These are phyloP conservation scores for Aspergillus sp. DNA, from an alignment of 2,329 filamentous ascomycete species.

Conservation along the genomic window DNA sequence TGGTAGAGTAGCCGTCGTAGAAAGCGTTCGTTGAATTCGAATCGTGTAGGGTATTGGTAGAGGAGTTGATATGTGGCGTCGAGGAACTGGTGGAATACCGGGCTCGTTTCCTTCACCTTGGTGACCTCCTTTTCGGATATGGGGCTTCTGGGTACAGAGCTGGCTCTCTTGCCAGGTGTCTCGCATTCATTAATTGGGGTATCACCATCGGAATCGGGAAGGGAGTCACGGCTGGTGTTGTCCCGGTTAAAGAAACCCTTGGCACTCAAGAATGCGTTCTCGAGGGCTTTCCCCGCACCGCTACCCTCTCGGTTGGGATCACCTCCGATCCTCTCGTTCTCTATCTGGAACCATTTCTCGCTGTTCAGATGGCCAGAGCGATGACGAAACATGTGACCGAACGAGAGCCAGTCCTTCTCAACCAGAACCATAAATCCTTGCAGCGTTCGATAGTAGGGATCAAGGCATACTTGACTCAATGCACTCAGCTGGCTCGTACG, in stretches of 20 bases:
- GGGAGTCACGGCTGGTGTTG: constrained; percentile 57
- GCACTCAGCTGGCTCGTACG: constrained; percentile 91
- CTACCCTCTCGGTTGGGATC: constrained; percentile 34
- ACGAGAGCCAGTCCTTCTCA: constrained; percentile 97
- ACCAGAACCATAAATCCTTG: constrained; percentile 91
- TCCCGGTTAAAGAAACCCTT: constrained; percentile 85
- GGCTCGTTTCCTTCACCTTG: constrained; percentile 78
- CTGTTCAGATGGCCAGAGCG: constrained; percentile 81
- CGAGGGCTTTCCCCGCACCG: constrained; percentile 62
- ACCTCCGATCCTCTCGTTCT: constrained; percentile 69
- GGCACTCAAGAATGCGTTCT: constrained; percentile 76
- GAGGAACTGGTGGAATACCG: constrained; percentile 95
- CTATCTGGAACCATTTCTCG: constrained; percentile 88
- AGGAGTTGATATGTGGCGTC: constrained; percentile 89
- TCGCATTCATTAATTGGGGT: constrained; percentile 45
- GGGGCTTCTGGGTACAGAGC: constrained; percentile 24
- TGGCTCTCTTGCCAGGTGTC: constrained; percentile 30
- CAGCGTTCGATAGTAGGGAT: constrained; percentile 89
- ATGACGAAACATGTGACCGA: constrained; percentile 94
- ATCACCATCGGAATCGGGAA: constrained; percentile 56
- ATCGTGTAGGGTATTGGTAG: constrained; percentile 76
- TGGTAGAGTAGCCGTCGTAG: constrained; percentile 84
- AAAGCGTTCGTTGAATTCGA: constrained; percentile 96
- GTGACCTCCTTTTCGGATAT: constrained; percentile 61
- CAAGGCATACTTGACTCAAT: constrained; percentile 83